Conservation (phyloP, 1,284 basidiomycete species). For the Cryptococcus hybrid region DNA sequence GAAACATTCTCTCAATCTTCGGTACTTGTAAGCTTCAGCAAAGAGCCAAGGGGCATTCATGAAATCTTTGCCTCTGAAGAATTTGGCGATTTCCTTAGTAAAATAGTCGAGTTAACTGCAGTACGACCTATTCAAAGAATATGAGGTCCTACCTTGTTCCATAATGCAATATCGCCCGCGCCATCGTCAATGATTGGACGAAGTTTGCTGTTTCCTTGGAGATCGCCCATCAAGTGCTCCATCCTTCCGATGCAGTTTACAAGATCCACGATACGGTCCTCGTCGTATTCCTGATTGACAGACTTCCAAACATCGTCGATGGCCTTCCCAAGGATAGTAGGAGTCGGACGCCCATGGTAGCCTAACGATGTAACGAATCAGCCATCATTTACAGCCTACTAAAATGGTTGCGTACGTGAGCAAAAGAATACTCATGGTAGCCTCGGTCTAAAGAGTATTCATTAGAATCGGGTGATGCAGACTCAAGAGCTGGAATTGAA, state of each 20-base stretch:
- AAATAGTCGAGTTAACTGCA: not conserved
- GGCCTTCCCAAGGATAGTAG: slow-evolving; percentile 93
- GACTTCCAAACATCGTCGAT: slow-evolving; percentile 91
- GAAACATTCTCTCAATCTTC: slow-evolving; percentile 93
- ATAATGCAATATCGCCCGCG: slow-evolving; percentile 90
- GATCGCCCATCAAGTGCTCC: slow-evolving; percentile 75
- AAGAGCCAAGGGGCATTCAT: slow-evolving; percentile 95
- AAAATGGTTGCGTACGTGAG: slow-evolving; percentile 56
- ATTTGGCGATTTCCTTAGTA: slow-evolving; percentile 72
- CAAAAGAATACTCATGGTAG: slow-evolving; percentile 94
- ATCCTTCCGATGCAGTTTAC: slow-evolving; percentile 82
- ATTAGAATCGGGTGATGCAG: not conserved
- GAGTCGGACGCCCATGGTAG: slow-evolving; percentile 88
- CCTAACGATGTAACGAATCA: slow-evolving; percentile 40
- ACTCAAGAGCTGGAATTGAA: not conserved
- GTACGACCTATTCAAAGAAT: not conserved
- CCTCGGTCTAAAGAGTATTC: slow-evolving; percentile 59
- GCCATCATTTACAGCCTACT: not conserved
- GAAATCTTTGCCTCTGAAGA: slow-evolving; percentile 93
- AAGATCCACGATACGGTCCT: slow-evolving; percentile 84
- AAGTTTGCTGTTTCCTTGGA: slow-evolving; percentile 74
- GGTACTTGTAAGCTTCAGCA: slow-evolving; percentile 97
- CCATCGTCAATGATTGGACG: slow-evolving; percentile 87
- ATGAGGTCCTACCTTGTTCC: slow-evolving; percentile 71
- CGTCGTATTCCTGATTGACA: slow-evolving; percentile 77